A percentile compares a stretch with the other conserved stretches of the same genome.
Evolutionary conservation across 2,329 filamentous ascomycete species (phyloP).

Genomic region (Penicillium occitanis): DNA sequence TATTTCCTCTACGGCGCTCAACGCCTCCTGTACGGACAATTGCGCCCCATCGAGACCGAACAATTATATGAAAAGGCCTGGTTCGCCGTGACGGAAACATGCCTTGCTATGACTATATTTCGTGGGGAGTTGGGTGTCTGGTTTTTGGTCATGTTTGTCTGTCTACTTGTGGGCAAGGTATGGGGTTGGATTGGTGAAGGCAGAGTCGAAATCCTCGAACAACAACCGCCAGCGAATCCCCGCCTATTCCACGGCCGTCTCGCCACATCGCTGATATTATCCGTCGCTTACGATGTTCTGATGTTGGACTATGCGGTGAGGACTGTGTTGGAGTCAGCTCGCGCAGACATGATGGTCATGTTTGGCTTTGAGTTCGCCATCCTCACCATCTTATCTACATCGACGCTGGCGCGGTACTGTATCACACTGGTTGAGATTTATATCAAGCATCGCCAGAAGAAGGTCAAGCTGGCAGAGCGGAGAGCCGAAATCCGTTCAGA

Average conservation of each 20-base stretch:
- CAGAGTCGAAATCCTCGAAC: constrained; percentile 88
- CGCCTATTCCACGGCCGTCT: constrained; percentile 83
- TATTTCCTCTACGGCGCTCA: constrained; percentile 84
- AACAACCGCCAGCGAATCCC: constrained; percentile 88
- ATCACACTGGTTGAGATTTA: constrained; percentile 75
- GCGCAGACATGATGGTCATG: constrained; percentile 99
- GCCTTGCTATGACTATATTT: constrained; percentile 97
- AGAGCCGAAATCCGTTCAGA: constrained; percentile 64
- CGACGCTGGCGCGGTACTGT: constrained; percentile 74
- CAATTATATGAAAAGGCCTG: constrained; percentile 96
- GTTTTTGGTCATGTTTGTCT: constrained; percentile 96
- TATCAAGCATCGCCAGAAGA: constrained; percentile 73
- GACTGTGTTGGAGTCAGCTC: constrained; percentile 79
- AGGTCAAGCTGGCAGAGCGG: constrained; percentile 65
- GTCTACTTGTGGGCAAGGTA: constrained; percentile 87
- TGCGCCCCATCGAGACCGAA: constrained; percentile 92
- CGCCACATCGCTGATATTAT: constrained; percentile 73
- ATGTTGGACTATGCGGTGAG: constrained; percentile 79
- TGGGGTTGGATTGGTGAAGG: constrained; percentile 99
- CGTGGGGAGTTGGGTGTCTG: constrained; percentile 90
- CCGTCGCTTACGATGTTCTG: constrained; percentile 74
- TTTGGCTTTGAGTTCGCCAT: constrained; percentile 98
- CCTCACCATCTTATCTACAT: constrained; percentile 73
- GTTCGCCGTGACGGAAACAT: constrained; percentile 97
- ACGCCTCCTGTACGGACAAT: constrained; percentile 81